Conservation (phyloP, 1,139 yeast species). For the Scheffersomyces titani region DNA sequence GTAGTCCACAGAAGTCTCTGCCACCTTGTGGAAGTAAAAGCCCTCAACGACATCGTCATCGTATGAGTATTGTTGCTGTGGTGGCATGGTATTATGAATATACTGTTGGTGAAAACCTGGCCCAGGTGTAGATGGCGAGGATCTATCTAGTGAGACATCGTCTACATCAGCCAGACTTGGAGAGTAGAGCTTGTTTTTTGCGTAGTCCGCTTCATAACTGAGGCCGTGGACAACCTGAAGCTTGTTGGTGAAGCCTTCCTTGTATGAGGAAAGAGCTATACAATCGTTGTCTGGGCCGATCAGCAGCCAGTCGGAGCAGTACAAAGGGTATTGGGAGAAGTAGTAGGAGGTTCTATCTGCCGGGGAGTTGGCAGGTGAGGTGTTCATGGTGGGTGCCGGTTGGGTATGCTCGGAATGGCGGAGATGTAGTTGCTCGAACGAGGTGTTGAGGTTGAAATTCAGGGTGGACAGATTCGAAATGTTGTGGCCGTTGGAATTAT, state of each 20-base stretch:
- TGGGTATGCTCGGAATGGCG: background rate
- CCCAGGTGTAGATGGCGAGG: constrained; percentile 8
- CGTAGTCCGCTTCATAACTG: constrained; percentile 26
- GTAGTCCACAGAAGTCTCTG: constrained; percentile 59
- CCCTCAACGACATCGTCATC: constrained; percentile 29
- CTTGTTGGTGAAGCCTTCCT: constrained; percentile 68
- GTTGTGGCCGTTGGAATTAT: background rate
- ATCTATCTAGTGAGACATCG: constrained; percentile 10
- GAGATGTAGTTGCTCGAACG: background rate
- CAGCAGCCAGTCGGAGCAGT: constrained; percentile 67
- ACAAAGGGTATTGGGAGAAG: constrained; percentile 63
- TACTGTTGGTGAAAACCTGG: constrained; percentile 3
- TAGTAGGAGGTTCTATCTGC: constrained; percentile 52
- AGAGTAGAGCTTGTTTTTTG: constrained; percentile 7
- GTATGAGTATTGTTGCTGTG: constrained; percentile 1
- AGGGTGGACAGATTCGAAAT: background rate
- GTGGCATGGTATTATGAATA: background rate
- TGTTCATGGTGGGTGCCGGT: background rate
- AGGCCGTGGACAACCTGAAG: constrained; percentile 50
- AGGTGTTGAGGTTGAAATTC: background rate
- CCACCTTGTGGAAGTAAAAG: constrained; percentile 47
- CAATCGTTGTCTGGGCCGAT: constrained; percentile 43
- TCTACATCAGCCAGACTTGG: constrained; percentile 6
- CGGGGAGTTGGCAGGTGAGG: background rate
- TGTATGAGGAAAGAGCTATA: constrained; percentile 66